Evolutionary conservation across 2,329 filamentous ascomycete genomes (phyloP), one percentile per base, ranked within the genome.

Genomic region (Fusarium pilosicola): DNA sequence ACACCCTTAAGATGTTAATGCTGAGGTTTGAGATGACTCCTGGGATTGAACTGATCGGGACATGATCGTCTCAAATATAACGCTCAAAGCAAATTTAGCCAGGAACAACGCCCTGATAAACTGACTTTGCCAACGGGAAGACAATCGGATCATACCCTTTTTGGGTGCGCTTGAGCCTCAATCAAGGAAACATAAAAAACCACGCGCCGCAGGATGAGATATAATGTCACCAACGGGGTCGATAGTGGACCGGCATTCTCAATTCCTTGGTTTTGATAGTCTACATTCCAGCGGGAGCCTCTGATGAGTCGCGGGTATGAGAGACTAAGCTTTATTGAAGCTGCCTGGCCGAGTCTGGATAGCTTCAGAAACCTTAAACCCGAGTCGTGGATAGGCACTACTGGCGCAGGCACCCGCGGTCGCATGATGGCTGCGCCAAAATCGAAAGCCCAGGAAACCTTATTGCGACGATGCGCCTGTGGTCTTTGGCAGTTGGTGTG

Each of bases 371-470:
- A 74, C 62, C 41, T 63, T 72, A 74, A 66, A 56, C 39, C 22
- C 20, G 32, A 18, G 24, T 42, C 18, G 20, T 60, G 48, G 44
- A 58, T 69, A 45, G 48, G 54, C 68, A 41, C 59, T 68, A 74
- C 71, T 72, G 59, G 71, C 62, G 71, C 71, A 74, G 54, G 70
- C 66, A 73, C 70, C 71, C 71, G 63, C 36, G 20, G 32, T 49
- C 44, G 28, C 46, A 56, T 65, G 39, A 39, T 49, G 49, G 28
- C 20, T 38, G 39, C 41, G 46, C 58, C 44, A 55, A 26, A 22
- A 48, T 62, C 70, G 52, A 51, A 30, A 45, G 64, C 58, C 64
- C 48, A 30, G 26, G 41, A 55, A 74, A 74, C 71, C 56, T 57
- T 74, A 73, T 55, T 30, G 20, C 11, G 32, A 74, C 64, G 49